These are phyloP conservation scores for Arxiozyma slooffiae DNA, from an alignment of 1,139 yeast genomes.

Conservation along the genomic window DNA sequence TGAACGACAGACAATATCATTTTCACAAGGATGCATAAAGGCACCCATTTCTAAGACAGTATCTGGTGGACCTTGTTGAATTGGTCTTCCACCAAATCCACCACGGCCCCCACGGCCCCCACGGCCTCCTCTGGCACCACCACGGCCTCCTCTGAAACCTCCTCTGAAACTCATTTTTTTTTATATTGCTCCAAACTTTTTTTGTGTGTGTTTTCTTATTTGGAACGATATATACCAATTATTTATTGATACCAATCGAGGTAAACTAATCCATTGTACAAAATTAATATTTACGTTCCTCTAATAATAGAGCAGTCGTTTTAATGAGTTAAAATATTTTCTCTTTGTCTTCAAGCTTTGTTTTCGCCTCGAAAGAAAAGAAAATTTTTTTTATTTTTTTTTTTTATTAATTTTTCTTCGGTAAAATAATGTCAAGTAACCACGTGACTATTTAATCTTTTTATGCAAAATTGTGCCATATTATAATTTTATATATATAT, in stretches of 20 bases:
- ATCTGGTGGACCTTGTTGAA: slow-evolving; percentile 64
- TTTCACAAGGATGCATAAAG: slow-evolving; percentile 88
- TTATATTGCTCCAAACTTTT: not conserved
- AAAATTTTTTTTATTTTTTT: too few relatives aligned
- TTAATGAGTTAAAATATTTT: not conserved
- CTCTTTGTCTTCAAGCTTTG: not conserved
- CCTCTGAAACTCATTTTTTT: slow-evolving; percentile 22
- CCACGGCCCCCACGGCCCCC: slow-evolving; percentile 32
- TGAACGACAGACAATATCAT: slow-evolving; percentile 93
- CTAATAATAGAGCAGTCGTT: too few relatives aligned
- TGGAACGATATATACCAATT: too few relatives aligned
- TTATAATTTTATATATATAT: too few relatives aligned
- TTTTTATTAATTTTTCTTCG: not conserved
- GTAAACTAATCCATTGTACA: too few relatives aligned
- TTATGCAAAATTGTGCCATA: not conserved
- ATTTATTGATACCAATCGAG: not conserved
- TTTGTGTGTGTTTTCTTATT: not conserved
- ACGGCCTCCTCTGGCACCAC: slow-evolving; percentile 29
- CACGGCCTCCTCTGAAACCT: slow-evolving; percentile 30
- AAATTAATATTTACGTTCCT: not conserved
- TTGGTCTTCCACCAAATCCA: slow-evolving; percentile 27
- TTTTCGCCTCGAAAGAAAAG: not conserved
- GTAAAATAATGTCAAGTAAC: not conserved
- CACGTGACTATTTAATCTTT: not conserved
- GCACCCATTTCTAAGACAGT: slow-evolving; percentile 89